Conservation (phyloP, 257 asterid species). For the Solanum pennellii region DNA sequence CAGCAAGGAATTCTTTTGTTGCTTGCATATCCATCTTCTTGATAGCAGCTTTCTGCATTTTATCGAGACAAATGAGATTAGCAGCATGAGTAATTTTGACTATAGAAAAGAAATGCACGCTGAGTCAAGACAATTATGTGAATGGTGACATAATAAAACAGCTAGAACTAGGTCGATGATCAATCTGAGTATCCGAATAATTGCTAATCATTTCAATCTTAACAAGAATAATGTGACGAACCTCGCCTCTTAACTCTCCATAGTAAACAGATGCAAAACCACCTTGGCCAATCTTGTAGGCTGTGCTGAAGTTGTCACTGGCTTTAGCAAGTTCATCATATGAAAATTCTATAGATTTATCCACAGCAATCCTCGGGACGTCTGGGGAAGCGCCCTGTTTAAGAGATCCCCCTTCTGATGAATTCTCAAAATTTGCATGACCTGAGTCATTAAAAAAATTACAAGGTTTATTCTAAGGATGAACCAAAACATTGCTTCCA, state of each 20-base stretch:
- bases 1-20: constrained; percentile 74
- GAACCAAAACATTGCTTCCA: background rate
- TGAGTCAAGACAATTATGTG: background rate
- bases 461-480: background rate
- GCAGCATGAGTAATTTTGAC: background rate
- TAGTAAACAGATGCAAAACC: constrained; percentile 75
- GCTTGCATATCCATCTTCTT: constrained; percentile 95
- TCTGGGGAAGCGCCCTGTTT: constrained; percentile 22
- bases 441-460: constrained; percentile 14
- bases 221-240: constrained; percentile 11
- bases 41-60: constrained; percentile 64
- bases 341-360: constrained; percentile 69
- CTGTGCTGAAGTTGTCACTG: constrained; percentile 40
- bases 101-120: background rate
- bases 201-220: background rate
- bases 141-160: background rate
- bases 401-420: constrained; percentile 28
- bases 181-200: background rate
- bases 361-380: constrained; percentile 56
- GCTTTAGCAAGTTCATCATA: constrained; percentile 63
- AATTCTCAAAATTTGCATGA: constrained; percentile 12
- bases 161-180: background rate
- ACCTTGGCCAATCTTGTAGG: constrained; percentile 77
- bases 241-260: constrained; percentile 83
- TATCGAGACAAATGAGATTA: background rate